Evolutionary conservation across 371 early-diverging fungal genomes (phyloP).

Genomic region (Choanephora cucurbitarum): DNA sequence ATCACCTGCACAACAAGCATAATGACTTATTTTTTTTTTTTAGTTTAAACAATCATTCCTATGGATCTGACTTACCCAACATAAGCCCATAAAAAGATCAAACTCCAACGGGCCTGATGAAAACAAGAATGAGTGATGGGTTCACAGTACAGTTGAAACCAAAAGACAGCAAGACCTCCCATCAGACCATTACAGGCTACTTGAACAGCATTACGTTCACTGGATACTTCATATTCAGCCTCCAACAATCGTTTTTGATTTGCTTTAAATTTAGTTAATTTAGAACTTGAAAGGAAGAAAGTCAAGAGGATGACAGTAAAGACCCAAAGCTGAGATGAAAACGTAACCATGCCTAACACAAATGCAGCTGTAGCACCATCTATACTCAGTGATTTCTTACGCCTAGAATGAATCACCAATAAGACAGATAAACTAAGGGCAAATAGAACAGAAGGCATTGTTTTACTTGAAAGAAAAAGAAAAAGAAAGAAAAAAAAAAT

Average conservation of each 20-base stretch:
- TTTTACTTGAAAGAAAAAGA: slow-evolving; percentile 3
- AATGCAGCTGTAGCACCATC: slow-evolving; percentile 78
- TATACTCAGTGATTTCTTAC: slow-evolving; percentile 68
- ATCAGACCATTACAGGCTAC: slow-evolving; percentile 81
- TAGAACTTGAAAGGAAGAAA: slow-evolving; percentile 76
- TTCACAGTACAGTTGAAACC: slow-evolving; percentile 54
- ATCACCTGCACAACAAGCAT: slow-evolving; percentile 87
- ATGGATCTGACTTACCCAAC: slow-evolving; percentile 43
- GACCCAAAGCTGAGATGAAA: slow-evolving; percentile 58
- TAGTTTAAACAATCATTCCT: not conserved
- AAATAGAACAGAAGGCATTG: slow-evolving; percentile 35
- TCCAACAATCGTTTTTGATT: slow-evolving; percentile 69
- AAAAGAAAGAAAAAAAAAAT: slow-evolving; percentile 7
- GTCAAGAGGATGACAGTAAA: slow-evolving; percentile 67
- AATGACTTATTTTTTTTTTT: slow-evolving; percentile 54
- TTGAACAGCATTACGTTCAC: slow-evolving; percentile 68
- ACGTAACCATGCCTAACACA: slow-evolving; percentile 75
- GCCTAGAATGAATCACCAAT: slow-evolving; percentile 56
- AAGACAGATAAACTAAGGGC: slow-evolving; percentile 49
- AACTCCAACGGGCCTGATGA: slow-evolving; percentile 34
- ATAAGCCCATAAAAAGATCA: slow-evolving; percentile 53
- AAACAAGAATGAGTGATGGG: slow-evolving; percentile 23
- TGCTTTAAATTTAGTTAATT: slow-evolving; percentile 80
- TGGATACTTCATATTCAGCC: slow-evolving; percentile 51
- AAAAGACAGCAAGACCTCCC: slow-evolving; percentile 65